Evolutionary conservation across 345 rosid species (phyloP).

Genomic region (Litchi chinensis): DNA sequence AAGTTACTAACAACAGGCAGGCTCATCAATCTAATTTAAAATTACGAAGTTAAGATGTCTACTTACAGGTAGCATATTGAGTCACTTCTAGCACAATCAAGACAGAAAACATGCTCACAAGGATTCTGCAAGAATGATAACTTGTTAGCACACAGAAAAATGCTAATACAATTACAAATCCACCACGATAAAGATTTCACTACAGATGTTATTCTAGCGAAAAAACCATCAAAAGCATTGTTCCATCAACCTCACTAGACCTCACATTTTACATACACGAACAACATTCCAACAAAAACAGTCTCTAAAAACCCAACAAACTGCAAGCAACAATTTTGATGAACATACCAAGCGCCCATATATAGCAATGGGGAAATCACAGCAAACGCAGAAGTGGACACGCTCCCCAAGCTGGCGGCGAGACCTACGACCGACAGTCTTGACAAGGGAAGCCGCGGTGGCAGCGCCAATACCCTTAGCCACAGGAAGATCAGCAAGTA

Average conservation of each 20-base stretch:
- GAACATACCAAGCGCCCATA: constrained; percentile 82
- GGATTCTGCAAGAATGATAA: constrained; percentile 66
- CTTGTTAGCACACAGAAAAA: constrained; percentile 3
- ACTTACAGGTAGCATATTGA: constrained; percentile 95
- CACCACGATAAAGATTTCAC: background rate
- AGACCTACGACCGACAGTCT: constrained; percentile 80
- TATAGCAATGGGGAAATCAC: constrained; percentile 94
- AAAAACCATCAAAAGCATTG: background rate
- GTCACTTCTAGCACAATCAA: constrained; percentile 95
- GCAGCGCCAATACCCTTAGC: constrained; percentile 92
- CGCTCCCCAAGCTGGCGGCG: constrained; percentile 96
- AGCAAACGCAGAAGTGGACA: constrained; percentile 94
- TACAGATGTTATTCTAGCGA: background rate
- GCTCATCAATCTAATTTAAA: background rate
- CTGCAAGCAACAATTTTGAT: background rate
- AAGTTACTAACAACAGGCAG: background rate
- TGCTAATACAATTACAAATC: background rate
- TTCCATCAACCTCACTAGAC: background rate
- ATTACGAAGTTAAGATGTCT: constrained; percentile 8
- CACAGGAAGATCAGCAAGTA: constrained; percentile 97
- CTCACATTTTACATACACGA: background rate
- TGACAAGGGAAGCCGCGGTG: constrained; percentile 59
- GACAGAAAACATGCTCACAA: constrained; percentile 93
- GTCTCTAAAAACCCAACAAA: background rate
- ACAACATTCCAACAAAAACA: background rate